Base-by-base conservation (phyloP, 2,329 filamentous ascomycete genomes). In the Alternaria sp. region DNA sequence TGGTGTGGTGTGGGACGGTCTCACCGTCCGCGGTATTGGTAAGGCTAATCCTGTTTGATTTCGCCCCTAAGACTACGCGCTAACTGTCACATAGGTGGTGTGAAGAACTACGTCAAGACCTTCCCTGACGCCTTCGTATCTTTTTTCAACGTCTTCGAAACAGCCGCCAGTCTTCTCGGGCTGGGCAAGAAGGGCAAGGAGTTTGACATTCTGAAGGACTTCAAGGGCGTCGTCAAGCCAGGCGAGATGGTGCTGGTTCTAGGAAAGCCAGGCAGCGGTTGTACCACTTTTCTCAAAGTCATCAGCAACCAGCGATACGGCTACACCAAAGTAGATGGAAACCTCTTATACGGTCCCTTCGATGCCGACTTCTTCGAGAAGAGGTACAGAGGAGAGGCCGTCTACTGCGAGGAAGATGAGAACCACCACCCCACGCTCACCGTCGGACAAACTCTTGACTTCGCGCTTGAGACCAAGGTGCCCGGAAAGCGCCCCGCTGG, bases 231-330 rank as follows among this genome's bases (percentile, higher is more conserved):
- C 6, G 69, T 70, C 5, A 77, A 76, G 54, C 90, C 92, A 0
- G 93, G 93, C 1, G 93, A 97, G 81, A 96, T 97, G 92, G 85
- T 94, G 0, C 82, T 96, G 2, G 92, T 96, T 0, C 82, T 96
- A 6, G 92, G 92, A 23, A 85, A 88, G 61, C 92, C 92, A 0
- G 91, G 91, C 0, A 79, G 77, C 33, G 83, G 84, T 36, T 85
- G 83, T 64, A 85, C 83, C 0, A 82, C 82, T 0, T 84, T 85
- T 67, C 71, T 85, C 36, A 85, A 84, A 57, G 81, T 84, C 23
- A 81, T 84, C 55, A 79, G 80, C 6, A 85, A 85, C 63, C 83
- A 85, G 66, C 76, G 86, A 17, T 84, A 81, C 63, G 85, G 85
- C 5, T 88, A 87, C 65, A 86, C 84, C n/a, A 81, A 80, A 1